Evolutionary conservation across 495 filamentous ascomycete species (phyloP).

Genomic region (Tuber brumale): DNA sequence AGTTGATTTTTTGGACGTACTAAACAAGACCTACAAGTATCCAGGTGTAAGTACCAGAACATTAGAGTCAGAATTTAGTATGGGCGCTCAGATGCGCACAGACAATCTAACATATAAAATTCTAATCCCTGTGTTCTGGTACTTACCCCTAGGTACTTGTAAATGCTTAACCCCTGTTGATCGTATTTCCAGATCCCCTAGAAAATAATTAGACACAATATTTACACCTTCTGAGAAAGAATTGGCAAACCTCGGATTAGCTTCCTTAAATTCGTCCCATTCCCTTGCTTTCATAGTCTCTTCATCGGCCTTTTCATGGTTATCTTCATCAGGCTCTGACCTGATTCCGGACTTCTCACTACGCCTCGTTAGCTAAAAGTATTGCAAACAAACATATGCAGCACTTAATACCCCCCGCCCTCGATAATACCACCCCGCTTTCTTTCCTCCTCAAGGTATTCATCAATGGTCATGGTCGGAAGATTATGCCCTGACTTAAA

Average conservation of each 20-base stretch:
- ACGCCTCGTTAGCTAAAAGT: neutral
- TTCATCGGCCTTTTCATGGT: slow-evolving; percentile 72
- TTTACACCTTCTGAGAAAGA: neutral
- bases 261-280: slow-evolving; percentile 93
- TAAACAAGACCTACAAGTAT: too few relatives aligned
- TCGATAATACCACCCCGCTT: slow-evolving; percentile 82
- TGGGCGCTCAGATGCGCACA: too few relatives aligned
- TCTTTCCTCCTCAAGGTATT: slow-evolving; percentile 90
- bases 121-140: too few relatives aligned
- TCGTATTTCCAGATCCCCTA: slow-evolving; percentile 71
- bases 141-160: too few relatives aligned
- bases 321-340: slow-evolving; percentile 78
- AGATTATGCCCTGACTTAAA: slow-evolving; percentile 87
- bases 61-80: too few relatives aligned
- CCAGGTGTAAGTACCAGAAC: too few relatives aligned
- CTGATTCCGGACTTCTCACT: slow-evolving; percentile 62
- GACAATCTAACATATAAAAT: too few relatives aligned
- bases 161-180: slow-evolving; percentile 63
- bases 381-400: neutral
- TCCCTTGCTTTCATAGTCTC: slow-evolving; percentile 89
- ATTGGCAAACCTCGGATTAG: slow-evolving; percentile 59
- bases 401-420: slow-evolving; percentile 55
- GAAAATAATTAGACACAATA: slow-evolving; percentile 16
- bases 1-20: too few relatives aligned
- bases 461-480: slow-evolving; percentile 96